Evolutionary conservation across 1,139 yeast species (phyloP).

Genomic region (Saccharomyces hybrid): DNA sequence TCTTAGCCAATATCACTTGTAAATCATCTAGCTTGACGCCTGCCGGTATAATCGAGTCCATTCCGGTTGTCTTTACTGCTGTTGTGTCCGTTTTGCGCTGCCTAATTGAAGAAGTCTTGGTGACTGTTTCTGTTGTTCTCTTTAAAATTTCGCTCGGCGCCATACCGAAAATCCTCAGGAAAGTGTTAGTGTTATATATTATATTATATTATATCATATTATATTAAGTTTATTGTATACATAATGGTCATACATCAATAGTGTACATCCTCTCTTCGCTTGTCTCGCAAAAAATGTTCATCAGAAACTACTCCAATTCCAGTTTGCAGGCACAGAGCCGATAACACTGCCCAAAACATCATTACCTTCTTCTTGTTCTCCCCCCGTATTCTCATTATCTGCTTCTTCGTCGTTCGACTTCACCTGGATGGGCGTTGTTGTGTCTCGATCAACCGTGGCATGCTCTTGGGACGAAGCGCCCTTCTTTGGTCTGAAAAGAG

Average conservation of each 20-base stretch:
- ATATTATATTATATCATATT: not conserved
- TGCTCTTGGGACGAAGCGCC: not conserved
- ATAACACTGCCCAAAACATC: conserved; percentile 31
- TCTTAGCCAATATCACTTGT: conserved; percentile 14
- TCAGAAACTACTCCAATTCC: conserved; percentile 71
- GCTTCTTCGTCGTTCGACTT: conserved; percentile 1
- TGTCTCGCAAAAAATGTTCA: not conserved
- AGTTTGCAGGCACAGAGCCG: conserved; percentile 64
- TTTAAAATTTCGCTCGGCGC: conserved; percentile 1
- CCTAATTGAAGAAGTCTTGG: not conserved
- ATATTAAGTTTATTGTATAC: not conserved
- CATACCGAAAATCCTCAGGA: not conserved
- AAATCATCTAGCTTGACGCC: conserved; percentile 16
- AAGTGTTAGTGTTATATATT: not conserved
- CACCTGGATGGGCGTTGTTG: not conserved
- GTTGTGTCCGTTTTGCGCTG: not conserved
- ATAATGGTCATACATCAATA: not conserved
- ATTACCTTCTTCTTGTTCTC: conserved; percentile 14
- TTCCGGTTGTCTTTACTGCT: not conserved
- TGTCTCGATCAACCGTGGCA: not conserved
- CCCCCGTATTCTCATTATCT: conserved; percentile 6
- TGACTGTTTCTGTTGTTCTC: not conserved
- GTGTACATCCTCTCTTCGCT: not conserved
- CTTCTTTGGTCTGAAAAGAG: not conserved
- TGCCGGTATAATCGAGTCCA: not conserved